Conservation (phyloP, 768 basidiomycete genomes). For the Boletus subcaerulescens region DNA sequence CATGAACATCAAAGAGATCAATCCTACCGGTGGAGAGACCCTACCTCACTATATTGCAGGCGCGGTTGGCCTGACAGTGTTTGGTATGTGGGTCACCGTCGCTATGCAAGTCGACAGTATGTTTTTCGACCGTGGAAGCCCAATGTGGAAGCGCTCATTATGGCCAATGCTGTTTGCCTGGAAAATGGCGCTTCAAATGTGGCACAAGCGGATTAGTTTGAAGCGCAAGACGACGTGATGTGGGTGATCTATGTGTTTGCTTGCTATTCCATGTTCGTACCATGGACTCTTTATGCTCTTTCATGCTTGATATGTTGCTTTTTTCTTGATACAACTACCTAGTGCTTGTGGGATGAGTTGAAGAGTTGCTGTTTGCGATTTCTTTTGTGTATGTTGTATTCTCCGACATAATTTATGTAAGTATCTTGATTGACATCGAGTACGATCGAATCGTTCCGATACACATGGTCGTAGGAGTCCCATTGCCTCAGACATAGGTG, state of each 20-base stretch:
- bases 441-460: too few relatives aligned
- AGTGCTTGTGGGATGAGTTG: too few relatives aligned
- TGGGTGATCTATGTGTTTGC: not conserved
- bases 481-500: too few relatives aligned
- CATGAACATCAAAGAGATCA: slow-evolving; percentile 53
- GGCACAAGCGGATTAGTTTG: not conserved
- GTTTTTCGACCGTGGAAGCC: slow-evolving; percentile 17
- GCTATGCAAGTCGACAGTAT: slow-evolving; percentile 42
- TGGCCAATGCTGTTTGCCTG: slow-evolving; percentile 21
- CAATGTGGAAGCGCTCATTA: slow-evolving; percentile 15
- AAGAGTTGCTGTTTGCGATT: too few relatives aligned
- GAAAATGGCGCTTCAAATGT: not conserved
- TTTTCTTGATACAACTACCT: too few relatives aligned
- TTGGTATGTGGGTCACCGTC: slow-evolving; percentile 54
- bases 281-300: too few relatives aligned
- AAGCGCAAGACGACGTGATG: slow-evolving; percentile 12
- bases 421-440: too few relatives aligned
- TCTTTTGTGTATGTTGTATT: too few relatives aligned
- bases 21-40: slow-evolving; percentile 23
- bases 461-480: too few relatives aligned
- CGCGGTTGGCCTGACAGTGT: slow-evolving; percentile 45
- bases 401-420: too few relatives aligned
- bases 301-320: too few relatives aligned
- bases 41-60: slow-evolving; percentile 39
- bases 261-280: too few relatives aligned